Percentiles rank a stretch among this genome's conserved stretches.
phyloP scores from a whole-genome alignment of 202 grass and related monocot genomes.

The Setaria viridis region DNA sequence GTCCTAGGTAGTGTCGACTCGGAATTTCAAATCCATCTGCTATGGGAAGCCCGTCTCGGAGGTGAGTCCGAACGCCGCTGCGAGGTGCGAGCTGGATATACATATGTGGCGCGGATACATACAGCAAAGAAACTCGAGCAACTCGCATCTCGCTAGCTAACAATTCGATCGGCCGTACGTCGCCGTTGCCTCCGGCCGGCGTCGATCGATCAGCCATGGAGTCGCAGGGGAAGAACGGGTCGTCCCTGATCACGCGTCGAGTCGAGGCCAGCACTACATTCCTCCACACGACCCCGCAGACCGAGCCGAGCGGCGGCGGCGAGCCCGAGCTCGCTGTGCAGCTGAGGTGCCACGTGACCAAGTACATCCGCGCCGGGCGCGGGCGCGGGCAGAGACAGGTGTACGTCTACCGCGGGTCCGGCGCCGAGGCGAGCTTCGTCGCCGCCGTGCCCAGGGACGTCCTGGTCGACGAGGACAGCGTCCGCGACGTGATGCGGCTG shows the following conservation, averaged over 20 bases:
- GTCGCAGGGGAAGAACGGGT: neutral
- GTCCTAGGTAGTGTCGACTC: neutral
- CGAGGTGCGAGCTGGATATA: neutral
- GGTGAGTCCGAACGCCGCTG: neutral
- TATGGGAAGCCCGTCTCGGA: neutral
- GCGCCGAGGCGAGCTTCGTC: neutral
- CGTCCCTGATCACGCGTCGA: neutral
- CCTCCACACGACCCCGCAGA: neutral
- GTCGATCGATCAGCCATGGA: neutral
- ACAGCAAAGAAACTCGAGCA: neutral
- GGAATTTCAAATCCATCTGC: neutral
- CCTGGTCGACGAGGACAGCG: neutral
- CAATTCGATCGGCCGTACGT: neutral
- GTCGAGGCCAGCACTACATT: neutral
- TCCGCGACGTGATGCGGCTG: neutral
- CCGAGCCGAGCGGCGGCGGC: neutral
- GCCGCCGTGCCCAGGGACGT: neutral
- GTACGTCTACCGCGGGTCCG: neutral
- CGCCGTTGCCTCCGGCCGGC: neutral
- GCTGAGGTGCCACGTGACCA: neutral
- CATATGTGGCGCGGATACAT: neutral
- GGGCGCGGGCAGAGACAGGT: accelerated
- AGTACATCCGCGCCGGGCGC: neutral
- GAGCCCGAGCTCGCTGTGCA: neutral
- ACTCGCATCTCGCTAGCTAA: neutral